Percentiles rank a stretch among this genome's conserved stretches.
Conservation (phyloP, 495 filamentous ascomycete genomes). For the Aspergillus sclerotioniger region DNA sequence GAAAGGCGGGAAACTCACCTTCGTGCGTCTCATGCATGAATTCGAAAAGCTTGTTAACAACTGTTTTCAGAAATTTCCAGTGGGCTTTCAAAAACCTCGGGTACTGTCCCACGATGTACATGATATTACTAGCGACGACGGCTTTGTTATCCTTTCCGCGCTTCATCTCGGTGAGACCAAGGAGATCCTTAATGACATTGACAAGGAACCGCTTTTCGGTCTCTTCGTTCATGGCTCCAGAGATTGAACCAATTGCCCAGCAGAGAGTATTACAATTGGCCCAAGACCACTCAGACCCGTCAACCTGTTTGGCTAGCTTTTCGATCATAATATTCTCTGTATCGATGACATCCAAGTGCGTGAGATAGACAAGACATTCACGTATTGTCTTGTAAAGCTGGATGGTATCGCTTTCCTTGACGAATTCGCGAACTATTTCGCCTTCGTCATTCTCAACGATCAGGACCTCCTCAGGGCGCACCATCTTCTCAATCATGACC, state of each 20-base stretch:
- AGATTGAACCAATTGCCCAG: constrained; percentile 99
- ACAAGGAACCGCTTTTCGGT: constrained; percentile 98
- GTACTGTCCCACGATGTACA: constrained; percentile 99
- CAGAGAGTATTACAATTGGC: constrained; percentile 98
- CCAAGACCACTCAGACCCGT: constrained; percentile 97
- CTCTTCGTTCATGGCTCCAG: constrained; percentile 98
- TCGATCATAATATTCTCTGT: constrained; percentile 99
- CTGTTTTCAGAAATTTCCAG: constrained; percentile 99
- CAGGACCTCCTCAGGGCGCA: constrained; percentile 94
- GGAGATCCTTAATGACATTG: constrained; percentile 96
- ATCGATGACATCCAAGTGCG: constrained; percentile 94
- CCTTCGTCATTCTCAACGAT: constrained; percentile 99
- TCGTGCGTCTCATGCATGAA: constrained; percentile 99
- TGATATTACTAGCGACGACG: constrained; percentile 98
- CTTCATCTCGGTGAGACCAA: constrained; percentile 99
- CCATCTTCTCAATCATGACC: constrained; percentile 99
- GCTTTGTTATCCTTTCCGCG: constrained; percentile 99
- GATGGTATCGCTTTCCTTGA: constrained; percentile 98
- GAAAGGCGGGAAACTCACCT: constrained; percentile 49
- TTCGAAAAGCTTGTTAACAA: constrained; percentile 99
- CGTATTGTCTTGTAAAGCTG: constrained; percentile 98
- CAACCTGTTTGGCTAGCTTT: constrained; percentile 90
- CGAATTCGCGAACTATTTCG: constrained; percentile 97
- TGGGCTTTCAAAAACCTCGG: constrained; percentile 97
- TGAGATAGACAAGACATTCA: constrained; percentile 96